phyloP scores from a whole-genome alignment of 345 rosid species.

The Murraya paniculata region DNA sequence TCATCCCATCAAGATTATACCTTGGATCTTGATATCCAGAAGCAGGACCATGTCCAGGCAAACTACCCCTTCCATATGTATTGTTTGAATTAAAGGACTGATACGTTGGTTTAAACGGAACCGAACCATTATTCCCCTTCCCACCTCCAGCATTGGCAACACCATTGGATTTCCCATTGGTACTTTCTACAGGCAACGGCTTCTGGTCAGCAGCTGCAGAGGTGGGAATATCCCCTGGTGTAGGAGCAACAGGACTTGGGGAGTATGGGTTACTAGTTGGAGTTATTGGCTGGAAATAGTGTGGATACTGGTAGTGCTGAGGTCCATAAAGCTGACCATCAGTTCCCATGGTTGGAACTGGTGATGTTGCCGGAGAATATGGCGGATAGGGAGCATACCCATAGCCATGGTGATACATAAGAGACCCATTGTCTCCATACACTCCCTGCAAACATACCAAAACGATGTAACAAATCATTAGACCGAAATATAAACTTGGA shows the following conservation, averaged over 20 bases:
- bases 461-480: background rate
- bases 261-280: conserved; percentile 52
- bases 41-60: conserved; percentile 43
- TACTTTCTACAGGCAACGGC: conserved; percentile 51
- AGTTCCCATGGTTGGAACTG: conserved; percentile 74
- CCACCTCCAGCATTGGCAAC: conserved; percentile 36
- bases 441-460: conserved; percentile 43
- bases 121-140: conserved; percentile 60
- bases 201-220: conserved; percentile 59
- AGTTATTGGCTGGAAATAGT: conserved; percentile 59
- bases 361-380: conserved; percentile 82
- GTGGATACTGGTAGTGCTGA: conserved; percentile 92
- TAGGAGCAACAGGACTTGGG: conserved; percentile 41
- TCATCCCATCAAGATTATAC: conserved; percentile 50
- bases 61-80: conserved; percentile 53
- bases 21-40: conserved; percentile 71
- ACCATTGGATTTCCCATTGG: conserved; percentile 44
- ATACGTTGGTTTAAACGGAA: conserved; percentile 47
- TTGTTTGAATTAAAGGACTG: conserved; percentile 48
- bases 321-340: conserved; percentile 82
- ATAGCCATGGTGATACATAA: conserved; percentile 67
- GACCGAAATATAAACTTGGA: background rate
- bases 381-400: conserved; percentile 69
- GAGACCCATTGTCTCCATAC: conserved; percentile 78
- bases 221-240: conserved; percentile 55